Percentiles rank a stretch among this genome's conserved stretches.
Conservation (phyloP, 163 green algal genomes). For the Scenedesmus sp. region DNA sequence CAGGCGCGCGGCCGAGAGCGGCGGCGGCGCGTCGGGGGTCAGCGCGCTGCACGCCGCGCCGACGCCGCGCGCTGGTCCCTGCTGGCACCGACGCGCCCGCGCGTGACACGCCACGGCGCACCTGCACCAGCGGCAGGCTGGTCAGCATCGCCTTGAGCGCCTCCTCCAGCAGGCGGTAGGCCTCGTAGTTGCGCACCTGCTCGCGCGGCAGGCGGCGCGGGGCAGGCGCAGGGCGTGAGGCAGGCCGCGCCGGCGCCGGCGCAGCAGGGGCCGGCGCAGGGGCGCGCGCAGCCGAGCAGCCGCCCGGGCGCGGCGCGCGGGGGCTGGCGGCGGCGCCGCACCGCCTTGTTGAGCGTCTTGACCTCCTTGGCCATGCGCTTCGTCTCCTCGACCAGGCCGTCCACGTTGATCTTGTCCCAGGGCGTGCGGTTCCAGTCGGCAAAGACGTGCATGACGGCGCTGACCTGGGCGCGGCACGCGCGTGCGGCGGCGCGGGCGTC, state of each 20-base stretch:
- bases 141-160: constrained; percentile 87
- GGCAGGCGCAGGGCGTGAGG: background rate
- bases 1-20: no score
- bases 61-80: background rate
- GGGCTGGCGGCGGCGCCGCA: no score
- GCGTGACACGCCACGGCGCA: constrained; percentile 1
- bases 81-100: no score
- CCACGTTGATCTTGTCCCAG: constrained; percentile 92
- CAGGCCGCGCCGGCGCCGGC: no score
- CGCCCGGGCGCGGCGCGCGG: no score
- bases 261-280: no score
- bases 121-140: constrained; percentile 86
- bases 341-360: constrained; percentile 90
- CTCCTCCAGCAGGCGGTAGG: constrained; percentile 86
- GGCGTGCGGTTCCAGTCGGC: constrained; percentile 84
- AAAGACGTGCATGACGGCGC: constrained; percentile 88
- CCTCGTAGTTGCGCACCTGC: constrained; percentile 75
- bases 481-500: background rate
- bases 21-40: no score
- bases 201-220: no score
- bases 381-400: constrained; percentile 89
- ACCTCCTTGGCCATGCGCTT: constrained; percentile 92
- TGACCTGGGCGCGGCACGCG: constrained; percentile 48
- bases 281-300: no score
- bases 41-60: background rate